Percentiles rank a stretch among this genome's conserved stretches.
Conservation (phyloP, 2,329 filamentous ascomycete genomes). For the Fusarium illudens region DNA sequence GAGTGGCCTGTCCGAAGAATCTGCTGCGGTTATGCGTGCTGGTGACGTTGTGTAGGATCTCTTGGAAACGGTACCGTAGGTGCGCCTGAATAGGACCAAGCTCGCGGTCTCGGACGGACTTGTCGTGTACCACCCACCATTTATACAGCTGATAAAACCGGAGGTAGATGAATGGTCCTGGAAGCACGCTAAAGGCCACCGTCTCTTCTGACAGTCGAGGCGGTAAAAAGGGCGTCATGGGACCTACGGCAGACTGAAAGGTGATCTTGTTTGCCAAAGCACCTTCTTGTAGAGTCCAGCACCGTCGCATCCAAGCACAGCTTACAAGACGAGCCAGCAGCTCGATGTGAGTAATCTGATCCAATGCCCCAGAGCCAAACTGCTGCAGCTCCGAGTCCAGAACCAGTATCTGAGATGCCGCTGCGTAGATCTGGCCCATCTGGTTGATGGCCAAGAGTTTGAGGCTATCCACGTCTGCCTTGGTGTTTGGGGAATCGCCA, state of each 20-base stretch:
- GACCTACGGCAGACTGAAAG: background rate
- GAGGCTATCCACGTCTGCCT: background rate
- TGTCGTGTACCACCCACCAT: background rate
- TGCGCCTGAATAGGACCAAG: background rate
- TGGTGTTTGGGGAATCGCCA: background rate
- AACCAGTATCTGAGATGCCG: background rate
- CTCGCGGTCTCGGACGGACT: background rate
- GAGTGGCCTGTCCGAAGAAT: background rate
- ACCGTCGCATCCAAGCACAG: background rate
- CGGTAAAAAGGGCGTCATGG: background rate
- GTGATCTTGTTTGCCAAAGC: background rate
- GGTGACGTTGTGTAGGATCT: background rate
- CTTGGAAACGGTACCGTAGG: background rate
- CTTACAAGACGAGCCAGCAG: background rate
- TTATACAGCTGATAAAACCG: background rate
- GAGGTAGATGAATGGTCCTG: background rate
- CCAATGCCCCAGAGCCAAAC: background rate
- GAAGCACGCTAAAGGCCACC: background rate
- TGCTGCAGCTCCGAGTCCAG: background rate
- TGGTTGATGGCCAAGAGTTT: background rate
- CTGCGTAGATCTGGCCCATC: background rate
- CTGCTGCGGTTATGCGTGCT: background rate
- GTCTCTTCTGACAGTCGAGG: no score
- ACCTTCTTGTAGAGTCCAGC: background rate
- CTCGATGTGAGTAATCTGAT: background rate